Conservation (phyloP, 2,329 filamentous ascomycete species). For the Fonsecaea erecta region DNA sequence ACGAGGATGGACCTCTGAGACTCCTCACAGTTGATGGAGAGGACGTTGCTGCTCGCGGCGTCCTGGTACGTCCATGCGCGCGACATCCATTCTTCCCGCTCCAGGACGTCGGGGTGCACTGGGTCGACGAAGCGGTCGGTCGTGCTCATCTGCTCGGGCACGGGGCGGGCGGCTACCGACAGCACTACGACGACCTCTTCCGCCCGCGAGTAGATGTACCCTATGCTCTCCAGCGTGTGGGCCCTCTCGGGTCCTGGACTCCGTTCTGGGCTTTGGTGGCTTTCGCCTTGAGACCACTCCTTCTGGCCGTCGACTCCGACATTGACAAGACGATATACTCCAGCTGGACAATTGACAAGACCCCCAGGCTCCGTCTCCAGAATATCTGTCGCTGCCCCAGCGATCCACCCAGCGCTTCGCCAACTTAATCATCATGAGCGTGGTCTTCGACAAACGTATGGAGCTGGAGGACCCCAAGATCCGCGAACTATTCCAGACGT, state of each 20-base stretch:
- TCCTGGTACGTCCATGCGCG: constrained; percentile 27
- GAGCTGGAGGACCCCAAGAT: constrained; percentile 38
- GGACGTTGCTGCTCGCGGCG: constrained; percentile 17
- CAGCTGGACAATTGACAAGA: constrained; percentile 66
- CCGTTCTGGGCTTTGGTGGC: constrained; percentile 45
- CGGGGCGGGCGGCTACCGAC: constrained; percentile 4
- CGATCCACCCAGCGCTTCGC: constrained; percentile 52
- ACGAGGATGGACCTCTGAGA: constrained; percentile 1
- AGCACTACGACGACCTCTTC: constrained; percentile 22
- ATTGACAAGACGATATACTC: constrained; percentile 57
- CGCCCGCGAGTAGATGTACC: constrained; percentile 20
- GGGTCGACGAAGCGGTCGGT: constrained; percentile 1
- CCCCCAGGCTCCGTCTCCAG: no score
- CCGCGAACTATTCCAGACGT: constrained; percentile 44
- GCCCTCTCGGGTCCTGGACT: constrained; percentile 37
- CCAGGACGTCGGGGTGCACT: constrained; percentile 11
- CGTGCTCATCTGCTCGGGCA: constrained; percentile 15
- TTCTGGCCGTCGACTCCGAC: constrained; percentile 44
- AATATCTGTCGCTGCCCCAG: no score
- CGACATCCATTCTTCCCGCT: constrained; percentile 22
- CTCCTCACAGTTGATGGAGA: constrained; percentile 5
- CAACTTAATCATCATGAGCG: constrained; percentile 46
- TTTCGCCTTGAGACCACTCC: constrained; percentile 37
- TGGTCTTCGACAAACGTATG: constrained; percentile 58
- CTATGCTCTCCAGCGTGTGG: constrained; percentile 26